These are phyloP conservation scores for Fistulinella staudtii DNA, from an alignment of 1,284 basidiomycete species.

Conservation along the genomic window DNA sequence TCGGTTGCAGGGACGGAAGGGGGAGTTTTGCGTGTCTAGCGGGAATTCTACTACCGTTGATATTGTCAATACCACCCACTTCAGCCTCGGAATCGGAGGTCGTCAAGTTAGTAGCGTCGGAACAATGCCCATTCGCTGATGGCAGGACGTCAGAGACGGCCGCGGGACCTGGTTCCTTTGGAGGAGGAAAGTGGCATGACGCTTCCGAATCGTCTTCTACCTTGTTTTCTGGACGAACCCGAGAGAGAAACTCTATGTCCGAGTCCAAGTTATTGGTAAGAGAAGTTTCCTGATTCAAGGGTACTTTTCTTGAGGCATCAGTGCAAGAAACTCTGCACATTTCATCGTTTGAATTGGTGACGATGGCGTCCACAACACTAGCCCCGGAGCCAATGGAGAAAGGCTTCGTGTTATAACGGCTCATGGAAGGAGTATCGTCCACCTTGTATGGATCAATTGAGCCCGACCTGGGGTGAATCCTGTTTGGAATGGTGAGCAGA, in stretches of 20 bases:
- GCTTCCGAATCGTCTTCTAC: not conserved
- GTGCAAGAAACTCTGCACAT: not conserved
- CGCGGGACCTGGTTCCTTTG: too few species aligned
- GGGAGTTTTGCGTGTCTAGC: slow-evolving; percentile 2
- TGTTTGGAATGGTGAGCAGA: slow-evolving; percentile 13
- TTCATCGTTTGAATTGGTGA: slow-evolving; percentile 20
- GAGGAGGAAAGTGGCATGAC: not conserved
- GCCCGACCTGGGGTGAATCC: slow-evolving; percentile 14
- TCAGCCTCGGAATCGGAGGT: slow-evolving; percentile 12
- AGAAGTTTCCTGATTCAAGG: not conserved
- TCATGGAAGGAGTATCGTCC: not conserved
- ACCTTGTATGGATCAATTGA: slow-evolving; percentile 1
- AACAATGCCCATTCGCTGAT: not conserved
- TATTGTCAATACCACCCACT: not conserved
- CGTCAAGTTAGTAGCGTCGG: slow-evolving; percentile 1
- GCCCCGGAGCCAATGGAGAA: slow-evolving; percentile 6
- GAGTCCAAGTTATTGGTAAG: slow-evolving; percentile 5
- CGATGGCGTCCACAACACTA: slow-evolving; percentile 19
- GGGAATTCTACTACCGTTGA: slow-evolving; percentile 1
- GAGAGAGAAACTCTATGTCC: slow-evolving; percentile 8
- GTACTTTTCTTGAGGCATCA: not conserved
- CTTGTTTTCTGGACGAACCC: slow-evolving; percentile 3
- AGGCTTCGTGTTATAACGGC: not conserved
- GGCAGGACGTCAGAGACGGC: not conserved
- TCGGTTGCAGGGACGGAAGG: slow-evolving; percentile 11